Base-by-base conservation (phyloP, 148 eudicot genomes). In the Simmondsia chinensis region DNA sequence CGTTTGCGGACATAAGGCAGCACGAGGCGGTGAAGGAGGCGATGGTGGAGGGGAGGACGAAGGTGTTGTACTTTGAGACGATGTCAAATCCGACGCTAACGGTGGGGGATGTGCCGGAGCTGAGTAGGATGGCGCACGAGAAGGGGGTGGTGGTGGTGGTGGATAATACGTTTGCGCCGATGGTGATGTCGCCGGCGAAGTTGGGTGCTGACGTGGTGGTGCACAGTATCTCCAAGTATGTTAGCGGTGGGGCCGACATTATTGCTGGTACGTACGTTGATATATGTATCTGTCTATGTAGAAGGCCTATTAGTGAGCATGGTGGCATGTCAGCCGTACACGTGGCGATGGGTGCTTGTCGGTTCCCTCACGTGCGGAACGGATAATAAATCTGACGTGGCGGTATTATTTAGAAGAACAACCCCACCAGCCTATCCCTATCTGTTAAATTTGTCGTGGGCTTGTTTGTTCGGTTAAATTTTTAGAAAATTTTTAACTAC, bases 161-260 rank as follows among this genome's bases (percentile, higher is more conserved):
- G 6, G 99, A 91, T 39, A 91, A 91, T 20, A 91, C 99, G 1
- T 91, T 91, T 27, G 70, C 95, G 0, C 99, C 99, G 19, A 75
- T 91, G 88, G 79, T 86, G 4, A 2, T 91, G 21, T 91, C 99
- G 6, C 96, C 95, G 46, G 96, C 89, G 7, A 61, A 83, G 50
- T 72, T 82, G 0, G 99, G 99, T 0, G 99, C 99, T 1, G 99
- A 91, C 50, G 94, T 91, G 11, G 99, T 91, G 10, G 59, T 91
- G 5, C 95, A 91, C 50, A 91, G 99, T 32, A 82, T 91, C 25
- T 73, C 95, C 15, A 91, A 91, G 79, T 91, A 61, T 36, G 79
- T 91, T 27, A 86, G 99, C 38, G 99, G 99, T 26, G 94, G 75
- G 41, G 99, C 94, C 49, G 99, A 91, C 49, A 66, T 91, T 13